These are phyloP conservation scores for Pythium phragmitis DNA, from an alignment of 352 stramenopile species.

Conservation along the genomic window DNA sequence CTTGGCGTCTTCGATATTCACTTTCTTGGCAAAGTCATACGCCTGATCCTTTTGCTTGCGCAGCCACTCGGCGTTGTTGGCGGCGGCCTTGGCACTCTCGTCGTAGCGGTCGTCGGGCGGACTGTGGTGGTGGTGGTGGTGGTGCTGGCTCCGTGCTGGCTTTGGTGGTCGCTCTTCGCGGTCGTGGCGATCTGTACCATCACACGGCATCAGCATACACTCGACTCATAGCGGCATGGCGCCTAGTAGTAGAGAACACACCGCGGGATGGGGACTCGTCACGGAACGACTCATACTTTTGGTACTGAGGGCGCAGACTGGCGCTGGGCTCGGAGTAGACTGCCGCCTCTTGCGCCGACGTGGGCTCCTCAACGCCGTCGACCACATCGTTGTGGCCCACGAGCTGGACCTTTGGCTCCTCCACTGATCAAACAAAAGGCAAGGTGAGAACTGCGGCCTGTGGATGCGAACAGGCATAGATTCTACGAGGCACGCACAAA, in stretches of 20 bases:
- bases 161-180: constrained; percentile 5
- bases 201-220: neutral
- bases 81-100: constrained; percentile 19
- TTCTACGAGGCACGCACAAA: constrained; percentile 27
- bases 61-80: constrained; percentile 42
- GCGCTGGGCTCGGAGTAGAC: neutral
- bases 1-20: constrained; percentile 85
- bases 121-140: constrained; percentile 4
- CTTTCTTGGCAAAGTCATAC: constrained; percentile 88
- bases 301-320: constrained; percentile 10
- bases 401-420: constrained; percentile 46
- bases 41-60: constrained; percentile 84
- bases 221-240: neutral
- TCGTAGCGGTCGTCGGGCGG: constrained; percentile 37
- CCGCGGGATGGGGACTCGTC: constrained; percentile 1
- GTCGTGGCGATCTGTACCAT: neutral
- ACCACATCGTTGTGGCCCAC: constrained; percentile 30
- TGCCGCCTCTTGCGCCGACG: neutral
- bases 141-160: constrained; percentile 1
- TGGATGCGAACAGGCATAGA: neutral
- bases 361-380: neutral
- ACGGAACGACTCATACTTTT: constrained; percentile 21
- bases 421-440: constrained; percentile 23
- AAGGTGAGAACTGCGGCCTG: neutral
- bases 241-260: neutral